Conservation (phyloP, 805 yeast species). For the Yamadazyma laniorum region DNA sequence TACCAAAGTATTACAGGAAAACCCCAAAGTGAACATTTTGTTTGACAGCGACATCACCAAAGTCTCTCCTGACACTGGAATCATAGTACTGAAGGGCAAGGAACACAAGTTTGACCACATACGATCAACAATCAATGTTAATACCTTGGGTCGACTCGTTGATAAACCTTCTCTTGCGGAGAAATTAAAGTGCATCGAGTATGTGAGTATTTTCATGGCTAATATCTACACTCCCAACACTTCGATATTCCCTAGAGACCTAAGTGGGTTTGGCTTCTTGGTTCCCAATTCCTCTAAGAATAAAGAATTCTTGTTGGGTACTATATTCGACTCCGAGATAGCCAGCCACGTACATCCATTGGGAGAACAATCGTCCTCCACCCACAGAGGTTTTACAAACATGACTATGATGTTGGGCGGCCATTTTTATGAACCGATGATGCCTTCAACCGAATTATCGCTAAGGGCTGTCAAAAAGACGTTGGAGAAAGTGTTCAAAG, state of each 20-base stretch:
- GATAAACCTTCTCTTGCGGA: constrained; percentile 16
- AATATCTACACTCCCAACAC: constrained; percentile 54
- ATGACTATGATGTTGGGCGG: constrained; percentile 93
- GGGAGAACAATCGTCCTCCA: not conserved
- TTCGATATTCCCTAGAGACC: constrained; percentile 33
- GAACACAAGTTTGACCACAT: constrained; percentile 49
- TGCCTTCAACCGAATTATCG: constrained; percentile 30
- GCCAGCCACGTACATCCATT: constrained; percentile 10
- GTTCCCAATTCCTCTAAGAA: constrained; percentile 59
- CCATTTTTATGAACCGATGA: constrained; percentile 38
- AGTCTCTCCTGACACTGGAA: constrained; percentile 19
- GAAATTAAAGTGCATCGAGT: constrained; percentile 26
- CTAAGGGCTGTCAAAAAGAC: constrained; percentile 27
- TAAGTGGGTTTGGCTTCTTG: constrained; percentile 82
- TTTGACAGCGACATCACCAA: constrained; percentile 24
- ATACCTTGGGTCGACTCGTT: constrained; percentile 31
- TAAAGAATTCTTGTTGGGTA: constrained; percentile 68
- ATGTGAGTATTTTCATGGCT: constrained; percentile 57
- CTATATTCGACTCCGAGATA: constrained; percentile 85
- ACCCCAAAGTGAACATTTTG: constrained; percentile 42
- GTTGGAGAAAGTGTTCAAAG: constrained; percentile 21
- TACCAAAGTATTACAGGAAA: constrained; percentile 31
- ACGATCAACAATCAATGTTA: constrained; percentile 55
- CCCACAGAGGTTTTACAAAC: constrained; percentile 49
- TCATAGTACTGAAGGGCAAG: constrained; percentile 13